Evolutionary conservation across 306 rosid species (phyloP), one percentile per base, ranked within the genome.

Genomic region (Fragaria nilgerrensis): DNA sequence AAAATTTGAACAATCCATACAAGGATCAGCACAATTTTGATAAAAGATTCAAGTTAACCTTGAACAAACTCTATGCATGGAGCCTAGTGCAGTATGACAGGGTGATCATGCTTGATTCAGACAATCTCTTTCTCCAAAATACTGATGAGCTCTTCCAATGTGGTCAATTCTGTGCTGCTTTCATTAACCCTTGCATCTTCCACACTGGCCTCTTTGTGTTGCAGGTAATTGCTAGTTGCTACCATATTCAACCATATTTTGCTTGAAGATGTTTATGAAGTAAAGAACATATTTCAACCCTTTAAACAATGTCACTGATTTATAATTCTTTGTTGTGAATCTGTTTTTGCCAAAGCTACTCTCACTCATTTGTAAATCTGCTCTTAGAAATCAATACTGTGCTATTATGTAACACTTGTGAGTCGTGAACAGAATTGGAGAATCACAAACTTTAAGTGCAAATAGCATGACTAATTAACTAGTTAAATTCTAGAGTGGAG

Each of bases 61-160:
- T 94, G 87, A 94, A 94, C 83, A 94, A 94, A 77, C 86, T 94
- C 8, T 94, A 94, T 37, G 98, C 97, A 1, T 94, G 98, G 98
- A 91, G 88, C 76, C 80, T 94, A 8, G 87, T 85, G 77, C 92
- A 91, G 11, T 94, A 94, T 76, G 98, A 94, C 45, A 84, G 98
- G 49, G 96, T 94, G 12, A 85, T 94, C 62, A 94, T 94, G 98
- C 82, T 94, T 49, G 98, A 94, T 62, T 88, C 98, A 13, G 98
- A 94, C 80, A 94, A 94, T 82, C 96, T 91, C 59, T 94, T 94
- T 80, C 93, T 94, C 10, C 88, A 77, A 1, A 90, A 86, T 16
- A 90, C 97, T 0, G 98, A 88, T 12, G 98, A 94, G 79, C 75
- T 94, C 68, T 94, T 94, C 83, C 91, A 87, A 63, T 94, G 98